Percentiles rank a stretch among this genome's conserved stretches.
Evolutionary conservation across 352 stramenopile species (phyloP).

Genomic region (Pilasporangium apinafurcum): DNA sequence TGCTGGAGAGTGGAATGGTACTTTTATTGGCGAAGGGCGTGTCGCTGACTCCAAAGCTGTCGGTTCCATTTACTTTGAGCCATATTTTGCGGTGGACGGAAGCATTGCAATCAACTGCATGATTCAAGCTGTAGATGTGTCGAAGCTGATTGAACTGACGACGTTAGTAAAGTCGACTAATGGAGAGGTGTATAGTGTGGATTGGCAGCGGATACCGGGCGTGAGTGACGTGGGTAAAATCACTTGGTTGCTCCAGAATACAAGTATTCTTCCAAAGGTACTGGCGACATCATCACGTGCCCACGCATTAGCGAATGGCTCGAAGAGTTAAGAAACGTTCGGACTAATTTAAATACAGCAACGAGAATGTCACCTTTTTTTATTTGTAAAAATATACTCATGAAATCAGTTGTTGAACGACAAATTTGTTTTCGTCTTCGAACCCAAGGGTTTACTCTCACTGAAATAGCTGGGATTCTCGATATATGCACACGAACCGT

Average conservation of each 20-base stretch:
- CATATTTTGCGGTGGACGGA: conserved; percentile 45
- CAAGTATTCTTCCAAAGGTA: conserved; percentile 31
- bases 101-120: conserved; percentile 67
- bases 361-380: too few relatives aligned
- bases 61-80: conserved; percentile 70
- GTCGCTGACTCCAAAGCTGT: conserved; percentile 67
- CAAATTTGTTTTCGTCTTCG: too few relatives aligned
- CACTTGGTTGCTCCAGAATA: conserved; percentile 70
- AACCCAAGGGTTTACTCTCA: too few relatives aligned
- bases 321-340: too few relatives aligned
- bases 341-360: too few relatives aligned
- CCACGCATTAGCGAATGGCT: too few relatives aligned
- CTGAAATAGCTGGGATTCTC: too few relatives aligned
- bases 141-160: conserved; percentile 22
- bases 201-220: conserved; percentile 81
- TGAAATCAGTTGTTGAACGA: too few relatives aligned
- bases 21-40: conserved; percentile 78
- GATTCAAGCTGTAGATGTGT: conserved; percentile 55
- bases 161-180: conserved; percentile 30
- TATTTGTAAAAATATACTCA: too few relatives aligned
- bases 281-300: conserved; percentile 4
- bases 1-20: conserved; percentile 76
- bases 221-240: conserved; percentile 63
- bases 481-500: too few relatives aligned
- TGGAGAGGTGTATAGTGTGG: conserved; percentile 46